Base-by-base conservation (phyloP, 768 basidiomycete genomes). In the Leccinum disarticulatum region DNA sequence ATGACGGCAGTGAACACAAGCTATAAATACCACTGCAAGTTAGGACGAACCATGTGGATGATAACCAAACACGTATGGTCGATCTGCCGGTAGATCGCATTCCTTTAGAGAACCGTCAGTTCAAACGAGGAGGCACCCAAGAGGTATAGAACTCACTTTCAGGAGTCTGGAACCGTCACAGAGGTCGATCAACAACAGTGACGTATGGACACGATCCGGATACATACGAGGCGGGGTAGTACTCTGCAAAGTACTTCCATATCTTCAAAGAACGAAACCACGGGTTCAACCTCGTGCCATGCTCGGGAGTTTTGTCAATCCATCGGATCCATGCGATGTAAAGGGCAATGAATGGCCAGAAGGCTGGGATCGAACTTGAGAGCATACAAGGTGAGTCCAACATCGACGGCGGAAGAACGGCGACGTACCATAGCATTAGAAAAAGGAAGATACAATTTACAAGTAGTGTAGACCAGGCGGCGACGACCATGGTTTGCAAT, bases 41-140 rank as follows among this genome's bases (percentile, higher is more conserved):
- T 33, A 47, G 57, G 50, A 70, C 83, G 35, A 60, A 88, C 95
- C 97, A 74, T 99, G 97, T 17, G 97, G 97, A 74, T 99, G 97
- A 74, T 98, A 98, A 8, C 96, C 97, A 75, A 99, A 99, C 14
- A 99, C 83, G 76, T 99, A 99, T 19, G 92, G 88, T 62, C 95
- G 79, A 72, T 97, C 93, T 11, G 96, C 79, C 1, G 96, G 94
- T 25, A 99, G 81, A 64, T 96, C 92, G 36, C 86, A 88, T 76
- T 93, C 94, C 94, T 71, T 58, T 15, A 22, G 33, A 35, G 15
- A 54, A 5, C 1, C 0, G 38, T 53, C 9, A 56, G 17, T 15
- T 36, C 1, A 35, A 15, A 49, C 5, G 13, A 27, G 3, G 14
- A 25, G 30, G 27, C 3, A 8, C 15, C 3, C 11, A 27, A 30